Conservation (phyloP, 1,284 basidiomycete species). For the Fomes fomentarius region DNA sequence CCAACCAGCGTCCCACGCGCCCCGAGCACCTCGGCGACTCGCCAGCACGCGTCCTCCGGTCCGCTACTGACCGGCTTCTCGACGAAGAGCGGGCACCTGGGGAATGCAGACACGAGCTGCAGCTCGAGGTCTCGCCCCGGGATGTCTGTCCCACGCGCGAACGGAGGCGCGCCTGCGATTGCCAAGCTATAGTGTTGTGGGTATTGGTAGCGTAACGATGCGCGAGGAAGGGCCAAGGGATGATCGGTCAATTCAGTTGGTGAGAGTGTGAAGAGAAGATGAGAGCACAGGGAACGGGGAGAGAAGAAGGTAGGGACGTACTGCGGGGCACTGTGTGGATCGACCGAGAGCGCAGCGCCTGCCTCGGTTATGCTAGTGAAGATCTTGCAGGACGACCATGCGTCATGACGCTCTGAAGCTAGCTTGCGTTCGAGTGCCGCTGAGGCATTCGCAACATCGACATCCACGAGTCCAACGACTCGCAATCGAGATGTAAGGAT, state of each 20-base stretch:
- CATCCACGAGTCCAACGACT: slow-evolving; percentile 26
- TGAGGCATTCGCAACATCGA: slow-evolving; percentile 19
- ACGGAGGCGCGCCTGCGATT: slow-evolving; percentile 60
- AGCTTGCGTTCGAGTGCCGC: slow-evolving; percentile 20
- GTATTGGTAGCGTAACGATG: background rate
- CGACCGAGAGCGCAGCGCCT: too few relatives aligned
- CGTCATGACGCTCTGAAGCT: background rate
- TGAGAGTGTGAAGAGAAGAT: background rate
- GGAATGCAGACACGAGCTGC: slow-evolving; percentile 57
- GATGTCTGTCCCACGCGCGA: slow-evolving; percentile 51
- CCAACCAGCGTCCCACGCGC: slow-evolving; percentile 21
- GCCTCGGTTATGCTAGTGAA: slow-evolving; percentile 20
- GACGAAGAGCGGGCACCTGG: slow-evolving; percentile 55
- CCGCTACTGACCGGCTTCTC: slow-evolving; percentile 55
- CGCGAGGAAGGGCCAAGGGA: background rate
- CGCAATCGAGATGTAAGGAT: slow-evolving; percentile 20
- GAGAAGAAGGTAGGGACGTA: background rate
- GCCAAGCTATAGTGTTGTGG: slow-evolving; percentile 41
- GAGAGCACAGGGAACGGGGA: background rate
- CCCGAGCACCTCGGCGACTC: slow-evolving; percentile 22
- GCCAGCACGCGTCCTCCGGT: slow-evolving; percentile 26
- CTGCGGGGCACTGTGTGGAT: slow-evolving; percentile 15
- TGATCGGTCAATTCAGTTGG: background rate
- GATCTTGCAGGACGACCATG: slow-evolving; percentile 19
- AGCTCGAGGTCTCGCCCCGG: slow-evolving; percentile 59